Evolutionary conservation across 441 rosid genomes (phyloP).

Genomic region (Erodium trifolium): DNA sequence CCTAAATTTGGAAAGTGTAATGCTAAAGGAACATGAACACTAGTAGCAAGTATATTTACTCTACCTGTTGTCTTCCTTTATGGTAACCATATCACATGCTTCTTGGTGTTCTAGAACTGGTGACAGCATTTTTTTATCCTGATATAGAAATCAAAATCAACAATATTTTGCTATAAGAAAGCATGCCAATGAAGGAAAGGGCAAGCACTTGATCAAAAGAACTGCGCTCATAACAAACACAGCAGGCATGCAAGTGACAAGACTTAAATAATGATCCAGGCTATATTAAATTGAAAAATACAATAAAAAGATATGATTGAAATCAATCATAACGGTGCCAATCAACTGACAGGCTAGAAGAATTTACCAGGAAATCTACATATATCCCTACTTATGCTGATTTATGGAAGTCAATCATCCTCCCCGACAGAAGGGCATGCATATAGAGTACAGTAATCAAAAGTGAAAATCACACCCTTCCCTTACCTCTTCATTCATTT

Average conservation of each 20-base stretch:
- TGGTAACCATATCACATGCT: constrained; percentile 21
- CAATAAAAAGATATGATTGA: neutral
- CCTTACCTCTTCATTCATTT: constrained; percentile 61
- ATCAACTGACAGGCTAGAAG: neutral
- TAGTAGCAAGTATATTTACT: constrained; percentile 5
- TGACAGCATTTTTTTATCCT: constrained; percentile 50
- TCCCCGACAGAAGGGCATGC: neutral
- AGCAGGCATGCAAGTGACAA: neutral
- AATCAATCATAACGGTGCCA: neutral
- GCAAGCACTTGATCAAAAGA: constrained; percentile 7
- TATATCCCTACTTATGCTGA: too few species aligned
- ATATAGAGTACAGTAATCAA: constrained; percentile 9
- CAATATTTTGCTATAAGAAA: constrained; percentile 13
- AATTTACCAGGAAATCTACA: neutral
- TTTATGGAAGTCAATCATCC: too few species aligned
- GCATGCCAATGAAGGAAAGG: neutral
- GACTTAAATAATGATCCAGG: neutral
- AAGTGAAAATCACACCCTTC: constrained; percentile 16
- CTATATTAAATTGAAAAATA: neutral
- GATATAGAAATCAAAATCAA: constrained; percentile 19
- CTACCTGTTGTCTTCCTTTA: constrained; percentile 35
- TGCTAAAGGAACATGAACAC: neutral
- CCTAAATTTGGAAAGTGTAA: too few species aligned
- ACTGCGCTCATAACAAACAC: neutral
- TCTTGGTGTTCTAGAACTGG: constrained; percentile 32